Evolutionary conservation across 2,329 filamentous ascomycete species (phyloP).

Genomic region (Aspergillus sp.): DNA sequence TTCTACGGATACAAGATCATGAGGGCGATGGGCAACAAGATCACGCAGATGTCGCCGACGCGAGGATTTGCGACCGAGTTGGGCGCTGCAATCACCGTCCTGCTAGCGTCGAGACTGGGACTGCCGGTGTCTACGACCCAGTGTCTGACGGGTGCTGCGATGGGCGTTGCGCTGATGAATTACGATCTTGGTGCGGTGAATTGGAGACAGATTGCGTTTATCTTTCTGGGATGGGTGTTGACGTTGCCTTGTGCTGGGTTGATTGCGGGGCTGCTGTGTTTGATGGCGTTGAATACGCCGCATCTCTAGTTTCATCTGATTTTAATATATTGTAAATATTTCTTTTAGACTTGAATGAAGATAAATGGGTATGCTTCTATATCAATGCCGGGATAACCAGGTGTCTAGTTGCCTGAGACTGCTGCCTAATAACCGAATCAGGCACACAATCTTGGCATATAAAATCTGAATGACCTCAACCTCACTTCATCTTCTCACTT

Average conservation of each 20-base stretch:
- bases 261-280: conserved; percentile 34
- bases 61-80: conserved; percentile 33
- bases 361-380: background rate
- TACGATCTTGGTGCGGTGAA: conserved; percentile 38
- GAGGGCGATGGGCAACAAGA: conserved; percentile 36
- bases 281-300: conserved; percentile 40
- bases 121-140: conserved; percentile 37
- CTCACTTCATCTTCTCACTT: too few relatives aligned
- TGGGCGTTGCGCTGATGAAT: conserved; percentile 35
- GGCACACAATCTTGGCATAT: too few relatives aligned
- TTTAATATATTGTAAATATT: background rate
- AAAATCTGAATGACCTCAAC: too few relatives aligned
- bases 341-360: background rate
- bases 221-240: conserved; percentile 42
- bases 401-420: background rate
- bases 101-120: conserved; percentile 28
- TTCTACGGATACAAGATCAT: conserved; percentile 40
- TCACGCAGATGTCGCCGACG: conserved; percentile 36
- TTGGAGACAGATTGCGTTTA: conserved; percentile 40
- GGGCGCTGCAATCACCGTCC: conserved; percentile 37
- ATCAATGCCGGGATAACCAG: background rate
- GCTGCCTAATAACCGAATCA: too few relatives aligned
- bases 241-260: conserved; percentile 42
- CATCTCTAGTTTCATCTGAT: conserved; percentile 15
- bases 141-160: conserved; percentile 31